These are phyloP conservation scores for Delitschia confertaspora DNA, from an alignment of 495 filamentous ascomycete genomes.

Conservation along the genomic window DNA sequence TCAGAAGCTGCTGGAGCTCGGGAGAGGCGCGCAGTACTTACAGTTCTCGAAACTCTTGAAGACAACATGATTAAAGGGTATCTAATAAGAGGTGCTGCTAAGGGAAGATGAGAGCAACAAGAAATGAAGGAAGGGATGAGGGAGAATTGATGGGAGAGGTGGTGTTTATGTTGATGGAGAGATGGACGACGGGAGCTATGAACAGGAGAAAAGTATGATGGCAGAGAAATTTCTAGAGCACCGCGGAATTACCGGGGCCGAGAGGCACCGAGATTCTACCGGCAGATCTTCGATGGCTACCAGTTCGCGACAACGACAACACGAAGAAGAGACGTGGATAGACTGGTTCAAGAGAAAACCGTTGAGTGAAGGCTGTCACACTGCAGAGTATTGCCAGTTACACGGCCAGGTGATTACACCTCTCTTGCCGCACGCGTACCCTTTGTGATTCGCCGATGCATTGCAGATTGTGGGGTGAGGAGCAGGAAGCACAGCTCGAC, in stretches of 20 bases:
- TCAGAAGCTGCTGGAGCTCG: constrained; percentile 30
- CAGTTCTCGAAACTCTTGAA: constrained; percentile 56
- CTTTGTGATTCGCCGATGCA: too few relatives aligned
- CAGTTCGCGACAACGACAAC: too few relatives aligned
- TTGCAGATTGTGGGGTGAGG: too few relatives aligned
- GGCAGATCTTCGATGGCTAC: too few relatives aligned
- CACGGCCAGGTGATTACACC: too few relatives aligned
- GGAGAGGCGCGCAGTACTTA: constrained; percentile 46
- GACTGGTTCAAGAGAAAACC: too few relatives aligned
- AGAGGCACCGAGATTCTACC: constrained; percentile 13
- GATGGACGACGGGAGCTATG: too few relatives aligned
- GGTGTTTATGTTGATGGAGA: constrained; percentile 14
- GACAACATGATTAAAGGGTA: constrained; percentile 50
- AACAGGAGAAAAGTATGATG: constrained; percentile 9
- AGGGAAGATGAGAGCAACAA: constrained; percentile 26
- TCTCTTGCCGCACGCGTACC: too few relatives aligned
- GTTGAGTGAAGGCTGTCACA: too few relatives aligned
- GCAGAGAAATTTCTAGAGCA: constrained; percentile 23
- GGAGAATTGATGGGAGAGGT: constrained; percentile 6
- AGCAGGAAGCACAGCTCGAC: too few relatives aligned
- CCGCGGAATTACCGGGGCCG: constrained; percentile 13
- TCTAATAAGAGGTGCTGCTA: constrained; percentile 14
- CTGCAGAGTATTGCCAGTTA: too few relatives aligned
- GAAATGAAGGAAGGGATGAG: not conserved
- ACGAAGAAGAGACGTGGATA: too few relatives aligned